Evolutionary conservation across 768 basidiomycete genomes (phyloP), one percentile per base, ranked within the genome.

Genomic region (Leccinum truebloodii): DNA sequence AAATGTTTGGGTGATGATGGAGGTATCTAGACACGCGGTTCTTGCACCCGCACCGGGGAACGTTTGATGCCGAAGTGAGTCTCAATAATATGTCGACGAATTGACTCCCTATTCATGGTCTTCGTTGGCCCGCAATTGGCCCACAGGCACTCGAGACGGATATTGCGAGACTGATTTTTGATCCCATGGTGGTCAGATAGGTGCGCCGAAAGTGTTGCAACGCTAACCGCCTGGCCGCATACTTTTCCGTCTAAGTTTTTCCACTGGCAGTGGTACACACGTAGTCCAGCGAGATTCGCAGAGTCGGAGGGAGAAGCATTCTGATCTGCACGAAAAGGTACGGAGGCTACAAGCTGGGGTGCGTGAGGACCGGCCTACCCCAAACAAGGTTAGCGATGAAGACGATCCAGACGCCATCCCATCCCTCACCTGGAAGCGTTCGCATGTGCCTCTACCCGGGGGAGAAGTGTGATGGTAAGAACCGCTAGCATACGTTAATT

Each of bases 71-170:
- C 14, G 5, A 68, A 1, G 10, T 71, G 70, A 0, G 62, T 48
- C 26, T 71, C 70, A 0, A 61, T 28, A 1, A 61, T n/a, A 2
- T 72, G 70, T 2, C 70, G 22, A 26, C 44, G 30, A 12, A 71
- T 68, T 6, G 64, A 63, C 46, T 70, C 63, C 2, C 71, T 64
- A 4, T 70, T 71, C 8, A 71, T 32, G 3, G 16, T 1, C 9
- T n/a, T 55, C 48, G 14, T 44, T 22, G 2, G 34, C 44, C 6
- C 54, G 7, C 69, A 69, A 2, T 39, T 58, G 6, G 3, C 34
- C 67, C 69, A 70, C 0, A 22, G n/a, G 22, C 70, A 71, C 1
- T 3, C 37, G 1, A n/a, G 59, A 1, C 0, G 30, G 1, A 0
- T 0, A 22, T 18, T 1, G 8, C 68, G 69, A 41, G 41, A 0